A percentile compares a stretch with the other conserved stretches of the same genome.
These are phyloP conservation scores for Akebia trifoliata DNA, from an alignment of 164 flowering plant species.

Conservation along the genomic window DNA sequence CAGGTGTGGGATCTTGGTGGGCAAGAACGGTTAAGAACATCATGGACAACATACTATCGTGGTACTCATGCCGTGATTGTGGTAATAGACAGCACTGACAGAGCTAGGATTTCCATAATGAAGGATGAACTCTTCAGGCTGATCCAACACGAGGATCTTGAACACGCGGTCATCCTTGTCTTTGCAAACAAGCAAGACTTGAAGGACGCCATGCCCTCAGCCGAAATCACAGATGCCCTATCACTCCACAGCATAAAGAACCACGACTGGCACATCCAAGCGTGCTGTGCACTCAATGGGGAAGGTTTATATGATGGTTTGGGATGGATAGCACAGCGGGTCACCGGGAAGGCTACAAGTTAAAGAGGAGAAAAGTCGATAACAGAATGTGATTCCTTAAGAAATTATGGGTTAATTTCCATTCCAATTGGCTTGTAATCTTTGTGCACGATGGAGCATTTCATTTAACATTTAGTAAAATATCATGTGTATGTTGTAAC, in stretches of 20 bases:
- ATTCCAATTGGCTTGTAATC: no score
- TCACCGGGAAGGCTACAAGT: conserved; percentile 63
- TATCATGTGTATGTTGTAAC: no score
- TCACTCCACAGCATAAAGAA: conserved; percentile 91
- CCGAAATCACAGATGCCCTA: conserved; percentile 84
- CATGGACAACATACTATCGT: conserved; percentile 96
- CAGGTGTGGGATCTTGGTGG: conserved; percentile 98
- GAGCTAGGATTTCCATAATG: conserved; percentile 79
- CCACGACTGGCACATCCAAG: conserved; percentile 97
- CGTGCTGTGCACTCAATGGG: conserved; percentile 82
- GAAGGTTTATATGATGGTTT: conserved; percentile 85
- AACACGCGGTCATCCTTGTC: conserved; percentile 62
- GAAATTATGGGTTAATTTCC: no score
- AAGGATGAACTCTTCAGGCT: conserved; percentile 88
- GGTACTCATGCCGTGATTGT: conserved; percentile 90
- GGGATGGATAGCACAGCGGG: conserved; percentile 85
- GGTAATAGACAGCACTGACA: conserved; percentile 93
- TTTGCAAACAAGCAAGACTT: conserved; percentile 93
- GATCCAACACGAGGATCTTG: conserved; percentile 79
- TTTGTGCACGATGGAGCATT: no score
- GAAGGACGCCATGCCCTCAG: conserved; percentile 90
- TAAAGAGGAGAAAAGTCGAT: no score
- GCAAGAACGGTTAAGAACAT: conserved; percentile 85
- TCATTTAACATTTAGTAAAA: no score
- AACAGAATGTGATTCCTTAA: no score